Percentiles rank a stretch among this genome's conserved stretches.
Evolutionary conservation across 352 stramenopile genomes (phyloP).

Genomic region (Aphanomyces invadans): DNA sequence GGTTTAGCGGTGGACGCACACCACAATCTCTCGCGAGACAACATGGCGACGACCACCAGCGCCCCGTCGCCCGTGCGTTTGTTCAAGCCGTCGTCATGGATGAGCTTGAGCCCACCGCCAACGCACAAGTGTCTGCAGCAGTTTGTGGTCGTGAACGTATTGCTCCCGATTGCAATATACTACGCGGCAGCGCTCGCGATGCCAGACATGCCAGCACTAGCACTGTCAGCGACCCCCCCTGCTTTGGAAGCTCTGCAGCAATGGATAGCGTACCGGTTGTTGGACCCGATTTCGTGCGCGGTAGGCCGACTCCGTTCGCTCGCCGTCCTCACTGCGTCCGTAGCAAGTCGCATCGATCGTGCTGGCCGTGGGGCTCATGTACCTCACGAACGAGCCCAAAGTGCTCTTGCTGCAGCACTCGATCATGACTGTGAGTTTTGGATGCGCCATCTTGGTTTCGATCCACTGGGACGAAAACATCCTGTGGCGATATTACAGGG

Average conservation of each 20-base stretch:
- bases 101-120: not conserved
- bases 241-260: slow-evolving; percentile 13
- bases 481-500: slow-evolving; percentile 17
- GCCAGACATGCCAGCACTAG: not conserved
- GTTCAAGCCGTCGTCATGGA: not conserved
- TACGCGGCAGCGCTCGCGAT: not conserved
- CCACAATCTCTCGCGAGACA: not conserved
- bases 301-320: not conserved
- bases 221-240: not conserved
- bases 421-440: slow-evolving; percentile 11
- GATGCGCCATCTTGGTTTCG: not conserved
- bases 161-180: slow-evolving; percentile 10
- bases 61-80: not conserved
- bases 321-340: not conserved
- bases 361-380: not conserved
- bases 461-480: slow-evolving; percentile 18
- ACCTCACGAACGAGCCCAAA: slow-evolving; percentile 12
- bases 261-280: not conserved
- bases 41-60: not conserved
- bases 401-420: slow-evolving; percentile 19
- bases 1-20: not conserved
- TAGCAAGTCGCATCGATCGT: slow-evolving; percentile 16
- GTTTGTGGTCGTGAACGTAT: slow-evolving; percentile 9
- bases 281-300: slow-evolving; percentile 12
- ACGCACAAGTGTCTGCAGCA: slow-evolving; percentile 2